These are phyloP conservation scores for Cryptococcus sp. DNA, from an alignment of 1,284 basidiomycete species.

Conservation along the genomic window DNA sequence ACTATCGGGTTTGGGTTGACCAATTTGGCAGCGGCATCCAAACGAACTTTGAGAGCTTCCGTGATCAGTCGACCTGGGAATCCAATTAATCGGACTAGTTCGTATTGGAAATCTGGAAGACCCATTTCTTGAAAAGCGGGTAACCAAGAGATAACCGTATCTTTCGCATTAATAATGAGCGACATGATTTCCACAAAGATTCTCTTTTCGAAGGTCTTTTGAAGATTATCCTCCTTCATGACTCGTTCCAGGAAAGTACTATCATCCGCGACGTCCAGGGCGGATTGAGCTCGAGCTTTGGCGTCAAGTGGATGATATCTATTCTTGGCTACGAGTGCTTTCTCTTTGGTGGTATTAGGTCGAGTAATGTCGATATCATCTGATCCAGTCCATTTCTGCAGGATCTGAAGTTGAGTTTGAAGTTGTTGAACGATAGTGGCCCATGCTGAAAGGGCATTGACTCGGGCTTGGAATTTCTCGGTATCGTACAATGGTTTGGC, in stretches of 20 bases:
- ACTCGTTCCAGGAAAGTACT: slow-evolving; percentile 87
- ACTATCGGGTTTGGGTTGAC: slow-evolving; percentile 80
- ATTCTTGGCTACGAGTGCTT: slow-evolving; percentile 40
- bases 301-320: slow-evolving; percentile 40
- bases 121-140: slow-evolving; percentile 58
- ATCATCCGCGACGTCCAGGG: slow-evolving; percentile 53
- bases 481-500: slow-evolving; percentile 71
- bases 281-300: slow-evolving; percentile 29
- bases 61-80: slow-evolving; percentile 94
- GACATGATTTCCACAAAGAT: slow-evolving; percentile 82
- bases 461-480: slow-evolving; percentile 65
- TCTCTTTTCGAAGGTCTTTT: slow-evolving; percentile 89
- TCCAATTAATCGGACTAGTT: slow-evolving; percentile 87
- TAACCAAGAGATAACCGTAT: slow-evolving; percentile 73
- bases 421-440: slow-evolving; percentile 73
- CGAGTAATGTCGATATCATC: slow-evolving; percentile 82
- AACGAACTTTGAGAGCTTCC: slow-evolving; percentile 79
- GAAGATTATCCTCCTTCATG: slow-evolving; percentile 91
- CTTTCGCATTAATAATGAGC: slow-evolving; percentile 80
- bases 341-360: slow-evolving; percentile 62
- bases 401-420: slow-evolving; percentile 67
- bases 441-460: slow-evolving; percentile 86
- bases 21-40: slow-evolving; percentile 86
- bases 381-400: slow-evolving; percentile 87
- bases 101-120: slow-evolving; percentile 86